phyloP scores from a whole-genome alignment of 139 green algal species.

The Trebouxia sp. region DNA sequence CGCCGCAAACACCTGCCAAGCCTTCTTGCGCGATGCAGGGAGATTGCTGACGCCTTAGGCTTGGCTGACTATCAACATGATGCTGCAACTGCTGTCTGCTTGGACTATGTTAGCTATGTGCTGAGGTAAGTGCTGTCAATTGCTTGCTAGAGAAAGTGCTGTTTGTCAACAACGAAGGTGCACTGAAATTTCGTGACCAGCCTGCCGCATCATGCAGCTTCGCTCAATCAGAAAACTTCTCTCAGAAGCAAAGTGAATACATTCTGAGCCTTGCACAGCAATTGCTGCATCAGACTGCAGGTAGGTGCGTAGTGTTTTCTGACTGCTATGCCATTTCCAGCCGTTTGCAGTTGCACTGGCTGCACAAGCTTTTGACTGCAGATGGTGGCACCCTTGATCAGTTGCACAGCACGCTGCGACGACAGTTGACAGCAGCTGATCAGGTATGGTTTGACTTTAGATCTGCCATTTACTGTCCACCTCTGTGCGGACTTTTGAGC shows the following conservation, averaged over 20 bases:
- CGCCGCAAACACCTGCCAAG: no score
- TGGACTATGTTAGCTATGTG: conserved; percentile 13
- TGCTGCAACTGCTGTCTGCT: neutral
- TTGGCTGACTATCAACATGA: neutral
- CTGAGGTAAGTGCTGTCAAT: neutral
- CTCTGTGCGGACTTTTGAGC: no score
- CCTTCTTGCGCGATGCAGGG: neutral
- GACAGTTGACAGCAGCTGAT: no score
- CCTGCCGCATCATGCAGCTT: neutral
- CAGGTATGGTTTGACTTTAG: no score
- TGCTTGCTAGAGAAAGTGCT: neutral
- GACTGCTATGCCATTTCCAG: no score
- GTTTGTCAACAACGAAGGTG: no score
- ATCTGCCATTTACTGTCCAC: no score
- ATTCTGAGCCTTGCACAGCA: neutral
- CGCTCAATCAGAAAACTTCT: neutral
- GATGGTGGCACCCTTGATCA: no score
- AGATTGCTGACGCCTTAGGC: neutral
- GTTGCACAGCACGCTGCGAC: no score
- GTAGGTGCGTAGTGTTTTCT: no score
- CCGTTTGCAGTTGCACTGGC: no score
- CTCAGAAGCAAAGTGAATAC: neutral
- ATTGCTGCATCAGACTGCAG: conserved; percentile 3
- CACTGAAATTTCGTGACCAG: no score
- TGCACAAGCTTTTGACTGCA: neutral